Base-by-base conservation (phyloP, 371 early-diverging fungal genomes). In the Fennellomyces sp. region DNA sequence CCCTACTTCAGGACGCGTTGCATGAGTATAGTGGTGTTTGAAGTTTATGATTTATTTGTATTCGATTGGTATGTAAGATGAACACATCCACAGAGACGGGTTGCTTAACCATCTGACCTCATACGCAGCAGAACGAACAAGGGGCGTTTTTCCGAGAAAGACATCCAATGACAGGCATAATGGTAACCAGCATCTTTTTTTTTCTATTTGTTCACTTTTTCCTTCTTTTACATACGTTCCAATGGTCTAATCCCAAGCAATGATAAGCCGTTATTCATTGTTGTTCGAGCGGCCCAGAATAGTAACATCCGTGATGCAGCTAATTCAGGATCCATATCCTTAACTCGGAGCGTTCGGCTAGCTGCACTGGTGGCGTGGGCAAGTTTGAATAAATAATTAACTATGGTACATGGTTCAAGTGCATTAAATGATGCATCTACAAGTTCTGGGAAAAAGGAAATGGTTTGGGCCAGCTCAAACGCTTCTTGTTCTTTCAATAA, bases 381-480 rank as follows among this genome's bases (percentile, higher is more conserved):
- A 4, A 99, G 81, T 57, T 85, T 84, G 65, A 96, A 86, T 27
- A 94, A 66, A 73, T 97, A 99, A 36, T 89, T 86, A 5, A 97
- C 95, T 41, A 98, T 66, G 17, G 80, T 85, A 68, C 87, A 91
- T 1, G 98, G 98, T 72, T 99, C 99, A 39, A 92, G 75, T 17
- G 81, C 68, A 33, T 76, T 64, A 36, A 83, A 68, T 0, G 89
- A 61, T 2, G 59, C 30, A 36, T 70, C 68, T 11, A 97, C 83
- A 26, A 92, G 69, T 56, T 94, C 92, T 7, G 98, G 98, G 69
- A 91, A 97, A 63, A 86, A 86, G 0, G 96, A 86, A 30, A 99
- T 83, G 51, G 85, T 57, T 38, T 88, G 85, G 19, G 91, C 75
- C 31, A 99, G 73, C 5, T 88, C 88, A 56, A 81, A 71, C 2